These are phyloP conservation scores for Aspergillus ibericus DNA, from an alignment of 2,329 filamentous ascomycete species.

Conservation along the genomic window DNA sequence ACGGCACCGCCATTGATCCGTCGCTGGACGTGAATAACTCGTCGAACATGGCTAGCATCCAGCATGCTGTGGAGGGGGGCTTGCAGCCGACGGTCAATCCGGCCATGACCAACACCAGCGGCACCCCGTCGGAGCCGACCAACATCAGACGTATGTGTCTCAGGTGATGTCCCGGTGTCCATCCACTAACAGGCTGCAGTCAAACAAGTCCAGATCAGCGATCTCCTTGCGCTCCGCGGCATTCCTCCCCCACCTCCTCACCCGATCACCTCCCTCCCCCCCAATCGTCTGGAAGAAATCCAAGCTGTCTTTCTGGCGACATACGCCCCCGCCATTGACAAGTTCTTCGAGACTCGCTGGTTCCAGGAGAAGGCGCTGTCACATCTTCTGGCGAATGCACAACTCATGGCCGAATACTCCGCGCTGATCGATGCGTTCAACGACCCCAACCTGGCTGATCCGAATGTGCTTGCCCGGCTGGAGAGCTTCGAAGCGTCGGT, in stretches of 20 bases:
- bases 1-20: constrained; percentile 65
- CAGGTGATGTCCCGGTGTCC: not conserved
- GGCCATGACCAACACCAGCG: constrained; percentile 20
- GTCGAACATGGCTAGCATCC: constrained; percentile 35
- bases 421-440: constrained; percentile 58
- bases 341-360: constrained; percentile 81
- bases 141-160: constrained; percentile 52
- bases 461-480: constrained; percentile 38
- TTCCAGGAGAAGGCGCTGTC: constrained; percentile 61
- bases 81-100: constrained; percentile 29
- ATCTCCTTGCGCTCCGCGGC: constrained; percentile 67
- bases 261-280: constrained; percentile 48
- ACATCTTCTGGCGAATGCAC: constrained; percentile 56
- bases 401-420: constrained; percentile 66
- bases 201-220: constrained; percentile 70
- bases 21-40: constrained; percentile 55
- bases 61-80: constrained; percentile 31
- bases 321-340: constrained; percentile 72
- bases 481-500: constrained; percentile 60
- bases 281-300: constrained; percentile 62
- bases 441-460: constrained; percentile 40
- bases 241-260: constrained; percentile 59
- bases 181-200: constrained; percentile 52
- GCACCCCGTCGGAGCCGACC: constrained; percentile 40
- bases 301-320: constrained; percentile 71